These are phyloP conservation scores for Ustilago loliicola DNA, from an alignment of 1,284 basidiomycete genomes.

Conservation along the genomic window DNA sequence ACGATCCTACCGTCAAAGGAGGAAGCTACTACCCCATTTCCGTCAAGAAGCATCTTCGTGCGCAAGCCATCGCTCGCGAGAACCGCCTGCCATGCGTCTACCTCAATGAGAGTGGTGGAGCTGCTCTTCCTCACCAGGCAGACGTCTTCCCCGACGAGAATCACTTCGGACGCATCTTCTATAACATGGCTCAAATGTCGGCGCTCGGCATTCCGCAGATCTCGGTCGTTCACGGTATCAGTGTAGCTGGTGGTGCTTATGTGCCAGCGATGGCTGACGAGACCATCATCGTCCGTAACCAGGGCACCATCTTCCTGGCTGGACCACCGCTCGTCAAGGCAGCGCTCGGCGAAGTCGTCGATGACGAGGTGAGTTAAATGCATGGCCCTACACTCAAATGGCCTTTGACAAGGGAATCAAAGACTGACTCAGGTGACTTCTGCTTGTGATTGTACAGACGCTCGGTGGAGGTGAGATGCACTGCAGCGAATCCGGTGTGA, in stretches of 20 bases:
- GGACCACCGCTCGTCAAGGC: conserved; percentile 95
- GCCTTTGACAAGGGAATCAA: background rate
- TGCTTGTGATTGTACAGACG: conserved; percentile 62
- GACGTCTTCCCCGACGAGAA: conserved; percentile 91
- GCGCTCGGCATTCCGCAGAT: conserved; percentile 91
- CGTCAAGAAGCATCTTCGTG: conserved; percentile 93
- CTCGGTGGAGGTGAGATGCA: conserved; percentile 93
- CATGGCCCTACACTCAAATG: background rate
- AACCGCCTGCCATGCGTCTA: conserved; percentile 92
- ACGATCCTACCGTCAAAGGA: conserved; percentile 77
- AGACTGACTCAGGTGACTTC: background rate
- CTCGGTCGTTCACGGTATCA: conserved; percentile 92
- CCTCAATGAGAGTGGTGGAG: conserved; percentile 92
- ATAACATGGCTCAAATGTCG: conserved; percentile 96
- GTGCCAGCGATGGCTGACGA: conserved; percentile 93
- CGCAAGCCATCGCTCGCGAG: conserved; percentile 91
- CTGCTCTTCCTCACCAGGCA: conserved; percentile 90
- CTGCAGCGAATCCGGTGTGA: conserved; percentile 91
- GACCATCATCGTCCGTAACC: conserved; percentile 92
- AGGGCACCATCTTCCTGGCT: conserved; percentile 94
- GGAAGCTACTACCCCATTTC: conserved; percentile 81
- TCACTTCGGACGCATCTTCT: conserved; percentile 96
- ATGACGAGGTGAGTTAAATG: conserved; percentile 78
- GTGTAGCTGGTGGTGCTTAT: conserved; percentile 89
- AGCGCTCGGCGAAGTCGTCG: conserved; percentile 91